Conservation (phyloP, 1,139 yeast genomes). For the Nakaseomyces kungkrabaensis region DNA sequence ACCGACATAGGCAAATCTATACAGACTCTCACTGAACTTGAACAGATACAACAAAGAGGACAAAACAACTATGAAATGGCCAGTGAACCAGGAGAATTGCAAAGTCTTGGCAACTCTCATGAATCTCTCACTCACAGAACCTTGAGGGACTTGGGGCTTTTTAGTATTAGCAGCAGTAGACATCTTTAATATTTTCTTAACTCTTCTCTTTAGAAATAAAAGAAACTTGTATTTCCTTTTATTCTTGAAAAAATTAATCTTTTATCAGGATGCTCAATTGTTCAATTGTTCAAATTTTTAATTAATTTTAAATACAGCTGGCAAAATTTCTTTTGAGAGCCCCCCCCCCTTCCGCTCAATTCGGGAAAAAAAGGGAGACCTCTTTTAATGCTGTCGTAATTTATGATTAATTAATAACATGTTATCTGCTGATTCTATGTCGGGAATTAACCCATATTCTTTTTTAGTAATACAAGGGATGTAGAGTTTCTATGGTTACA, state of each 20-base stretch:
- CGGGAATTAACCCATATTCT: no score
- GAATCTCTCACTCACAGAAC: constrained; percentile 25
- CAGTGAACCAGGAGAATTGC: constrained; percentile 36
- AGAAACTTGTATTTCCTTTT: background rate
- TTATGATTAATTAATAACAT: no score
- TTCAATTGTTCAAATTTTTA: no score
- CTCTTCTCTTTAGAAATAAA: background rate
- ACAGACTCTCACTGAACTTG: constrained; percentile 39
- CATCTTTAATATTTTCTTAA: background rate
- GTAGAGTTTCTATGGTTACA: no score
- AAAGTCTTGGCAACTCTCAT: constrained; percentile 19
- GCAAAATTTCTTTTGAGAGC: no score
- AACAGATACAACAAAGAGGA: constrained; percentile 46
- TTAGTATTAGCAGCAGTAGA: constrained; percentile 1
- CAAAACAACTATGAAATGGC: constrained; percentile 59
- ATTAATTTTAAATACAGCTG: no score
- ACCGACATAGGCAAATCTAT: constrained; percentile 53
- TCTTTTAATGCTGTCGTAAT: no score
- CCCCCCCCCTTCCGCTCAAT: background rate
- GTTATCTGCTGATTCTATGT: no score
- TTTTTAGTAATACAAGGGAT: no score
- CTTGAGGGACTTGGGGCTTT: constrained; percentile 3
- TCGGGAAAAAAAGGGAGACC: background rate
- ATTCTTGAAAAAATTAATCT: no score
- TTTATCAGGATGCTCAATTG: no score